Evolutionary conservation across 768 basidiomycete genomes (phyloP), one percentile per base, ranked within the genome.

Genomic region (Daedaleopsis sinensis): DNA sequence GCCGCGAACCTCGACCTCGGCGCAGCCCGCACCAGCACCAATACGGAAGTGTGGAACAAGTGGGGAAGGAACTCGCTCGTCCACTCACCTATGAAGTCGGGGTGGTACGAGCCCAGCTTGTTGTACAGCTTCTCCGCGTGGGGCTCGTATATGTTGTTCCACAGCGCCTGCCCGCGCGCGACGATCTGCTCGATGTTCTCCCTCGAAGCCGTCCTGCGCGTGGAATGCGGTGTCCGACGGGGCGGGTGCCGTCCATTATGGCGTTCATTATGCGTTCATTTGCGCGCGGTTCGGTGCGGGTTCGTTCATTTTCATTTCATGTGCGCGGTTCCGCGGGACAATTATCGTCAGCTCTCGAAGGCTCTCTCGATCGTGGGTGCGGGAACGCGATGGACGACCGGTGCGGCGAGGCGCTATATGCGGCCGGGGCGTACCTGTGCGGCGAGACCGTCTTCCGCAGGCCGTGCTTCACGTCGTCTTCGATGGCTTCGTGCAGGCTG

Each of bases 1-100:
- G 39, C 5, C 11, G 3, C 39, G 11, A 42, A 11, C 39, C 39
- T 18, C 39, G 27, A 42, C 39, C 13, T 3, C 3, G 39, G 11
- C 10, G 39, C 39, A 42, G 11, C 27, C 13, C 39, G 5, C 11
- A 42, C 39, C 39, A 42, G 39, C 18, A 57, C 38, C 37, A 44
- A 24, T 13, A 44, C 13, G 21, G 52, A 49, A 37, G 35, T 44
- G 18, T 19, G 38, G 38, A 42, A 16, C n/a, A n/a, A n/a, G n/a
- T n/a, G n/a, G n/a, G n/a, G n/a, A n/a, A n/a, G n/a, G n/a, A n/a
- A n/a, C n/a, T n/a, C n/a, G n/a, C n/a, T n/a, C n/a, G n/a, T 15
- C 37, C 15, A 86, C 91, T 79, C 76, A 94, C 92, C 81, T 74
- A 94, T 93, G 79, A 96, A 92, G 81, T 96, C 94, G 62, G 94